Percentiles rank a stretch among this genome's conserved stretches.
phyloP scores from a whole-genome alignment of 192 early-diverging fungal species.

The Gryganskiella cystojenkinii region DNA sequence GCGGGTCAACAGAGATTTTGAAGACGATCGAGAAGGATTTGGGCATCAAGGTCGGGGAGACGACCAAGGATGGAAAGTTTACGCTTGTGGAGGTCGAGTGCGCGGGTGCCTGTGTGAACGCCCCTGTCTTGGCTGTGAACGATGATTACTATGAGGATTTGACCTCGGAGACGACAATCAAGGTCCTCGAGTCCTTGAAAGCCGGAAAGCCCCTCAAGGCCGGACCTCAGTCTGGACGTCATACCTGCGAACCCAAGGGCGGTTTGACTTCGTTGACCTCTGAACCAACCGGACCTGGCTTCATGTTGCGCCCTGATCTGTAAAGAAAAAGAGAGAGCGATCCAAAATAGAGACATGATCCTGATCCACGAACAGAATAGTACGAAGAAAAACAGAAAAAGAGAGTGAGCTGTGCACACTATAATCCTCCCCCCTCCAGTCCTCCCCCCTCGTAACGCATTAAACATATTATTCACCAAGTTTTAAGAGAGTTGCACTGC shows the following conservation, averaged over 20 bases:
- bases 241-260: slow-evolving; percentile 88
- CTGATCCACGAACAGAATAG: too few species aligned
- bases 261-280: slow-evolving; percentile 85
- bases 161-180: slow-evolving; percentile 89
- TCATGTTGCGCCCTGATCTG: slow-evolving; percentile 82
- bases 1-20: slow-evolving; percentile 92
- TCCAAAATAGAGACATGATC: too few species aligned
- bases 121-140: slow-evolving; percentile 97
- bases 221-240: slow-evolving; percentile 88
- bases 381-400: too few species aligned
- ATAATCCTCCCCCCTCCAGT: too few species aligned
- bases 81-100: slow-evolving; percentile 99
- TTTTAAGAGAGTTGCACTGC: too few species aligned
- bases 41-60: slow-evolving; percentile 94
- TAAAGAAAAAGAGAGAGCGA: slow-evolving; percentile 42
- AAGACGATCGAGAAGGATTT: slow-evolving; percentile 88
- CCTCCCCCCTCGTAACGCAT: too few species aligned
- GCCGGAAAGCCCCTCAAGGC: slow-evolving; percentile 79
- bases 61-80: slow-evolving; percentile 92
- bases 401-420: too few species aligned
- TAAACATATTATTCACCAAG: too few species aligned
- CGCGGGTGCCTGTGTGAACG: slow-evolving; percentile 98
- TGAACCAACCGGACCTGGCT: slow-evolving; percentile 94
- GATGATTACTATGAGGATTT: slow-evolving; percentile 99
- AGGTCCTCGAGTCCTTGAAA: slow-evolving; percentile 89